A percentile compares a stretch with the other conserved stretches of the same genome.
Evolutionary conservation across 2,329 filamentous ascomycete species (phyloP).

Genomic region (Dendrostoma leiphaemia): DNA sequence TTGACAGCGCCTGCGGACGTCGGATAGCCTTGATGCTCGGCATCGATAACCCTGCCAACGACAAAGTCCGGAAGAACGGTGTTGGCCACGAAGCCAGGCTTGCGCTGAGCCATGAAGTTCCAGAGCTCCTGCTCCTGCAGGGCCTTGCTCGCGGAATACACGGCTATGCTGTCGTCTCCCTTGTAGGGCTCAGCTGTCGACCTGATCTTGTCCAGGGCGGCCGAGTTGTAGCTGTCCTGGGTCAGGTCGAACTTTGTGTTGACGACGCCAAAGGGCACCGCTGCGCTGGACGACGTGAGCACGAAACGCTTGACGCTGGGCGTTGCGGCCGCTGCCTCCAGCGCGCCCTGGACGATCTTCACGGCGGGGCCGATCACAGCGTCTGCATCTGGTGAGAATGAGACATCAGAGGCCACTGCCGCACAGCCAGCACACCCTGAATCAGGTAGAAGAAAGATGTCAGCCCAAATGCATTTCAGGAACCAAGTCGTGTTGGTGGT

Average conservation of each 20-base stretch:
- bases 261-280: background rate
- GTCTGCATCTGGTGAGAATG: background rate
- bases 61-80: slow-evolving; percentile 1
- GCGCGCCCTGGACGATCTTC: background rate
- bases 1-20: background rate
- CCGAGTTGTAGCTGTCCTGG: slow-evolving; percentile 32
- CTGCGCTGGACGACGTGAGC: slow-evolving; percentile 1
- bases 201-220: slow-evolving; percentile 17
- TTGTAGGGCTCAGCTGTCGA: slow-evolving; percentile 26
- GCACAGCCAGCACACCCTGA: background rate
- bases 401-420: background rate
- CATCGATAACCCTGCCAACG: background rate
- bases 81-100: slow-evolving; percentile 15
- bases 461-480: too few species aligned
- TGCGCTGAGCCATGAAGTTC: background rate
- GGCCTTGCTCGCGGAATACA: slow-evolving; percentile 9
- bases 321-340: background rate
- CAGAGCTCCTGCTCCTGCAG: background rate
- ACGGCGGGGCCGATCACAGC: background rate
- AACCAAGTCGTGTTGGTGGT: too few species aligned
- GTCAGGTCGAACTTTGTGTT: slow-evolving; percentile 33
- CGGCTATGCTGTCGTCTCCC: background rate
- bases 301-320: slow-evolving; percentile 7
- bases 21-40: slow-evolving; percentile 6
- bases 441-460: too few species aligned